These are phyloP conservation scores for Trichoderma sp. DNA, from an alignment of 2,329 filamentous ascomycete species.

Conservation along the genomic window DNA sequence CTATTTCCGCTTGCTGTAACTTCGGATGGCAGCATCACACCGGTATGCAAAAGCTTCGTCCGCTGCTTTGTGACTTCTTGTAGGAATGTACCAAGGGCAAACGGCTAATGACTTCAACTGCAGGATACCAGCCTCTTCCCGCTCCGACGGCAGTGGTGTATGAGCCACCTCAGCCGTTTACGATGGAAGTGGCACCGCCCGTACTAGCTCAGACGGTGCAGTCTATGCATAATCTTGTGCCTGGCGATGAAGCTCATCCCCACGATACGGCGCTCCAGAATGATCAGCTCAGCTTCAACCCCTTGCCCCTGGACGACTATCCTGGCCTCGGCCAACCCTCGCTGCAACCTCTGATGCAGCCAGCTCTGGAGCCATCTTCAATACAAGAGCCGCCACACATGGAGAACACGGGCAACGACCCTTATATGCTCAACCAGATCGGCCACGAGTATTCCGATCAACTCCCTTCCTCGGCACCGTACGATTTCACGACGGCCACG, in stretches of 20 bases:
- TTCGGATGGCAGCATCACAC: conserved; percentile 36
- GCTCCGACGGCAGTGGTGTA: conserved; percentile 35
- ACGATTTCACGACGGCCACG: neutral
- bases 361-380: neutral
- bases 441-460: neutral
- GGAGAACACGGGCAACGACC: neutral
- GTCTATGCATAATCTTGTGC: neutral
- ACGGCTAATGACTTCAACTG: conserved; percentile 12
- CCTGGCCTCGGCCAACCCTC: neutral
- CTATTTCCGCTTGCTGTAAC: conserved; percentile 42
- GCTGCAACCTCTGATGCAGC: conserved; percentile 13
- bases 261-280: neutral
- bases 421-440: neutral
- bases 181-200: conserved; percentile 35
- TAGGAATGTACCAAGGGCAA: neutral
- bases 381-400: neutral
- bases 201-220: conserved; percentile 13
- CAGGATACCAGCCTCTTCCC: conserved; percentile 43
- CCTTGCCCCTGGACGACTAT: conserved; percentile 17
- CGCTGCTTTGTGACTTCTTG: neutral
- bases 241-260: neutral
- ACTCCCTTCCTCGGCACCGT: conserved; percentile 9
- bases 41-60: conserved; percentile 36
- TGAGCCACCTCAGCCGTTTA: conserved; percentile 40
- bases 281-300: neutral